Evolutionary conservation across 768 basidiomycete genomes (phyloP).

Genomic region (Lentinula boryana): DNA sequence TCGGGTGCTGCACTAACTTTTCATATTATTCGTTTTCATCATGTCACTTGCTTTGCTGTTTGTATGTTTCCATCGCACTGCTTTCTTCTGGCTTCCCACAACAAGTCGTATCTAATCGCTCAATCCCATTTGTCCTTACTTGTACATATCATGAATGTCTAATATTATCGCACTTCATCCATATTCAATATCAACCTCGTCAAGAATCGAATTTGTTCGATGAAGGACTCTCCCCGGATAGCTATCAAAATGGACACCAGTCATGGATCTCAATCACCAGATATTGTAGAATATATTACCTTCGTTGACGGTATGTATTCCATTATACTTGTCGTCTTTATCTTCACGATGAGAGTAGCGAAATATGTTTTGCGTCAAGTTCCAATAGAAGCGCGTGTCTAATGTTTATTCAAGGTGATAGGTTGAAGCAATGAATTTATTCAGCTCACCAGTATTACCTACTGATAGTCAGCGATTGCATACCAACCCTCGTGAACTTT

Average conservation of each 20-base stretch:
- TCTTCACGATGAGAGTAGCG: constrained; percentile 32
- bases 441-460: constrained; percentile 21
- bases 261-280: too few species aligned
- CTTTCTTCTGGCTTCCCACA: too few species aligned
- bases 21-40: too few species aligned
- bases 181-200: constrained; percentile 34
- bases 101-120: too few species aligned
- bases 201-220: constrained; percentile 34
- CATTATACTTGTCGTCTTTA: constrained; percentile 14
- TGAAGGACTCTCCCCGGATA: constrained; percentile 22
- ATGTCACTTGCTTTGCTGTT: too few species aligned
- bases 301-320: constrained; percentile 46
- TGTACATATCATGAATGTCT: neutral
- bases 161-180: constrained; percentile 19
- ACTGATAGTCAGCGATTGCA: neutral
- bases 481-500: neutral
- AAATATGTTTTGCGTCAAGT: constrained; percentile 33
- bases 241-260: constrained; percentile 4
- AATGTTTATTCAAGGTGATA: neutral
- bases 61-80: too few species aligned
- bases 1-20: too few species aligned
- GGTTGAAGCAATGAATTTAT: constrained; percentile 1
- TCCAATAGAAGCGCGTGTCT: constrained; percentile 32
- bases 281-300: constrained; percentile 18
- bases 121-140: too few species aligned